phyloP scores from a whole-genome alignment of 1,284 basidiomycete genomes.

The Ustilago curta region DNA sequence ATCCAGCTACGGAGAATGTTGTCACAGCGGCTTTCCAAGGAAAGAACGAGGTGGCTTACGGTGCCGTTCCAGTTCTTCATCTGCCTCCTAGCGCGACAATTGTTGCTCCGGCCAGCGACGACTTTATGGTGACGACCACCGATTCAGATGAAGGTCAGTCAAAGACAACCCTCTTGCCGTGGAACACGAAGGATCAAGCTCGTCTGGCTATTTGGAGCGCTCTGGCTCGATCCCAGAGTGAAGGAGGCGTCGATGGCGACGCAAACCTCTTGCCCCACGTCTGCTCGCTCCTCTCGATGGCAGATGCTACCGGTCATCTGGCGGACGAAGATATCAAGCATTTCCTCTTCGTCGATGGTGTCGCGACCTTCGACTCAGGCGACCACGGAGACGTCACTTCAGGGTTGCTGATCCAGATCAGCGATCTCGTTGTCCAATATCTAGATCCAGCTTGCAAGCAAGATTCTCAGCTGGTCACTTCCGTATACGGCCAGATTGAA shows the following conservation, averaged over 20 bases:
- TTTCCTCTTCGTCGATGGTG: slow-evolving; percentile 24
- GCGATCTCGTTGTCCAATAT: slow-evolving; percentile 19
- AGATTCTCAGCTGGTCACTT: slow-evolving; percentile 13
- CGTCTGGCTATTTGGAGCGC: slow-evolving; percentile 33
- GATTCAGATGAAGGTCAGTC: slow-evolving; percentile 1
- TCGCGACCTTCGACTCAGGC: slow-evolving; percentile 1
- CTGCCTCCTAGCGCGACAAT: slow-evolving; percentile 4
- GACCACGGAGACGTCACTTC: not conserved
- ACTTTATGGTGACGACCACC: slow-evolving; percentile 28
- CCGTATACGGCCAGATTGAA: not conserved
- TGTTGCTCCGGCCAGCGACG: not conserved
- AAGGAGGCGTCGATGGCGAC: not conserved
- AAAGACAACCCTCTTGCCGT: slow-evolving; percentile 8
- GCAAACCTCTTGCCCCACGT: not conserved
- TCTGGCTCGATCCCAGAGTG: slow-evolving; percentile 12
- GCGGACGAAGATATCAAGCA: slow-evolving; percentile 18
- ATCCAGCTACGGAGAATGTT: slow-evolving; percentile 33
- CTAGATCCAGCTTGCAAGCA: slow-evolving; percentile 26
- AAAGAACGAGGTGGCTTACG: slow-evolving; percentile 5
- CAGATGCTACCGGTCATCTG: slow-evolving; percentile 15
- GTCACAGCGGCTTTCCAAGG: slow-evolving; percentile 5
- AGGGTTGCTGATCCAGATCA: slow-evolving; percentile 11
- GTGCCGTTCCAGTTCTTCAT: slow-evolving; percentile 33
- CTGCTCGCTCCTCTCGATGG: slow-evolving; percentile 18
- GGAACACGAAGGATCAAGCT: slow-evolving; percentile 11